Evolutionary conservation across 805 yeast species (phyloP).

Genomic region (Diddensiella caesifluorescens): DNA sequence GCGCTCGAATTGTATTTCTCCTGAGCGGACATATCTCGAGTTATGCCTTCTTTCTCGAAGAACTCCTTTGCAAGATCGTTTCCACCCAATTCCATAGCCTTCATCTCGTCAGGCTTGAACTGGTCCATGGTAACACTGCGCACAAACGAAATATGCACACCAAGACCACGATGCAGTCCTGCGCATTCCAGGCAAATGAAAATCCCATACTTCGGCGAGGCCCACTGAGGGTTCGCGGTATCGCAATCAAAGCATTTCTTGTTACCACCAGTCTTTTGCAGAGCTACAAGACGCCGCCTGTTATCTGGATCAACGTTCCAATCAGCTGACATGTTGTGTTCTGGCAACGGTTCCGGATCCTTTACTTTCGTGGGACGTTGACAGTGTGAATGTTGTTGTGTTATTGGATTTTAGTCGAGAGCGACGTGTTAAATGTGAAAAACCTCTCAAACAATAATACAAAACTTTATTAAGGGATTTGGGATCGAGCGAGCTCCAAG

Average conservation of each 20-base stretch:
- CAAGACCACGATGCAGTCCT: constrained; percentile 86
- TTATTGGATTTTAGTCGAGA: no score
- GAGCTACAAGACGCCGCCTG: constrained; percentile 54
- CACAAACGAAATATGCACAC: constrained; percentile 95
- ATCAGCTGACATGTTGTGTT: constrained; percentile 40
- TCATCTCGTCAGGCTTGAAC: constrained; percentile 86
- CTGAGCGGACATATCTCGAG: constrained; percentile 55
- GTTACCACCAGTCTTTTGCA: constrained; percentile 79
- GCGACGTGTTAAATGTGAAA: no score
- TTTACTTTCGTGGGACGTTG: no score
- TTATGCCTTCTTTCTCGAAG: constrained; percentile 68
- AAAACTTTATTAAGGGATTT: no score
- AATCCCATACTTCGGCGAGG: constrained; percentile 95
- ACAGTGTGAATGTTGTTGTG: no score
- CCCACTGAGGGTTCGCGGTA: constrained; percentile 99
- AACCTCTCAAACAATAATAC: no score
- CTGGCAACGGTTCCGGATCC: no score
- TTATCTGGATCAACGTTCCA: constrained; percentile 95
- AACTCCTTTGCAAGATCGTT: constrained; percentile 68
- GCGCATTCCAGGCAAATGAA: constrained; percentile 98
- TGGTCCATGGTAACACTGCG: constrained; percentile 98
- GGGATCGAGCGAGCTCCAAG: no score
- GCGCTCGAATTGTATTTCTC: constrained; percentile 80
- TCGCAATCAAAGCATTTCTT: constrained; percentile 89
- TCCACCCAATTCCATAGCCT: constrained; percentile 92